These are phyloP conservation scores for Capsicum pubescens DNA, from an alignment of 257 asterid genomes.

Conservation along the genomic window DNA sequence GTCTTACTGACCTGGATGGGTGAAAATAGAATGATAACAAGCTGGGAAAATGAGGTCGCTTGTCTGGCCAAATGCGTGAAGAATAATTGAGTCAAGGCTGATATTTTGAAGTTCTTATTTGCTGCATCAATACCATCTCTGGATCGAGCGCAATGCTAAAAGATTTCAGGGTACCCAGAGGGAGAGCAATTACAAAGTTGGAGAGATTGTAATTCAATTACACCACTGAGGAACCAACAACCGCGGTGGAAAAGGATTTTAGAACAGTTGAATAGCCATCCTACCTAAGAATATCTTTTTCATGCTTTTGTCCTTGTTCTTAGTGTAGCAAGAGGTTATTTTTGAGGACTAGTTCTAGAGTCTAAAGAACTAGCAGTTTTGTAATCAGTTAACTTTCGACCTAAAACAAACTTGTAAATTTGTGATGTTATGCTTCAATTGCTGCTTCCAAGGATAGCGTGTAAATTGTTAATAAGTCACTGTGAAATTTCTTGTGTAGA, in stretches of 20 bases:
- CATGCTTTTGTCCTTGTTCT: neutral
- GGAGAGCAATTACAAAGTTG: neutral
- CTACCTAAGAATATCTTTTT: neutral
- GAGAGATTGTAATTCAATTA: neutral
- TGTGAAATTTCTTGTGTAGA: neutral
- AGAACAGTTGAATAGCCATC: neutral
- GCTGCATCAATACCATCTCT: neutral
- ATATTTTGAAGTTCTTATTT: neutral
- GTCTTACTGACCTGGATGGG: conserved; percentile 2
- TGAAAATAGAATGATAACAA: neutral
- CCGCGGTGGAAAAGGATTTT: neutral
- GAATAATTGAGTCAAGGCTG: neutral
- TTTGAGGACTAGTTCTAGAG: conserved; percentile 2
- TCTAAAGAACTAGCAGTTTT: neutral
- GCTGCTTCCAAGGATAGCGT: neutral
- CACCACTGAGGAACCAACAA: neutral
- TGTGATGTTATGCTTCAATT: neutral
- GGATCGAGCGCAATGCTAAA: neutral
- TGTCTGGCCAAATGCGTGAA: neutral
- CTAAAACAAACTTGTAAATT: neutral
- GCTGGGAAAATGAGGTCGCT: neutral
- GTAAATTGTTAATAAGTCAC: neutral
- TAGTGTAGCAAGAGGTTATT: neutral
- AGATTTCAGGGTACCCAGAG: neutral
- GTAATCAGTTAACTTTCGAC: neutral